phyloP scores from a whole-genome alignment of 106 monocot genomes.

The Chionographis japonica region DNA sequence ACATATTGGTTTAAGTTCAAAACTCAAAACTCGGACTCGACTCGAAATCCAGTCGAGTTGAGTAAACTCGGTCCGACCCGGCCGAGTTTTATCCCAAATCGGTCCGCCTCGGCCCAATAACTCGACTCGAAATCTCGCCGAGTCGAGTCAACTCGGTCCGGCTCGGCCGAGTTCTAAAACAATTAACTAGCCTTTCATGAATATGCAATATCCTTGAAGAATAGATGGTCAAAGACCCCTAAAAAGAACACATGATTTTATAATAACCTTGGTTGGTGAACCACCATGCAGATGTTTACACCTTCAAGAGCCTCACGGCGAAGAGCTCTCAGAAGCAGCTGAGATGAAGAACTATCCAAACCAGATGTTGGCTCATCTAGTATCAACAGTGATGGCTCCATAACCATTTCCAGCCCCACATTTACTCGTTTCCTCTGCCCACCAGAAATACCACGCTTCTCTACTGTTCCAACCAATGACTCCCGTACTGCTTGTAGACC shows the following conservation, averaged over 20 bases:
- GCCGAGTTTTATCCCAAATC: no score
- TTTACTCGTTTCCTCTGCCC: constrained; percentile 94
- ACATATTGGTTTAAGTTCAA: no score
- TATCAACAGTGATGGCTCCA: constrained; percentile 86
- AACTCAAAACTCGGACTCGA: no score
- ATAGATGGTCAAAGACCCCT: background rate
- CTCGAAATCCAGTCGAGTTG: no score
- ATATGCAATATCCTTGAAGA: no score
- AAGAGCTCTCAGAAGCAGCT: constrained; percentile 81
- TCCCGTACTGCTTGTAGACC: constrained; percentile 69
- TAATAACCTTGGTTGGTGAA: constrained; percentile 88
- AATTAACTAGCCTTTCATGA: no score
- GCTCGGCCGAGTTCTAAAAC: no score
- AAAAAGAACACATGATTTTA: constrained; percentile 5
- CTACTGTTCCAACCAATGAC: constrained; percentile 91
- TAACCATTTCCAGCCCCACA: constrained; percentile 94
- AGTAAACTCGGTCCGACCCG: no score
- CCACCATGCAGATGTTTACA: constrained; percentile 76
- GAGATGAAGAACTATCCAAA: constrained; percentile 85
- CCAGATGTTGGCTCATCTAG: constrained; percentile 94
- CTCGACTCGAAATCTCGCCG: no score
- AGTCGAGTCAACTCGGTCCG: no score
- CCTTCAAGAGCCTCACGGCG: constrained; percentile 88
- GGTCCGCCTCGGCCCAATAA: no score
- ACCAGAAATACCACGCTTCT: constrained; percentile 94